Evolutionary conservation across 345 rosid species (phyloP), one percentile per base, ranked within the genome.

Genomic region (Citrus australasica): DNA sequence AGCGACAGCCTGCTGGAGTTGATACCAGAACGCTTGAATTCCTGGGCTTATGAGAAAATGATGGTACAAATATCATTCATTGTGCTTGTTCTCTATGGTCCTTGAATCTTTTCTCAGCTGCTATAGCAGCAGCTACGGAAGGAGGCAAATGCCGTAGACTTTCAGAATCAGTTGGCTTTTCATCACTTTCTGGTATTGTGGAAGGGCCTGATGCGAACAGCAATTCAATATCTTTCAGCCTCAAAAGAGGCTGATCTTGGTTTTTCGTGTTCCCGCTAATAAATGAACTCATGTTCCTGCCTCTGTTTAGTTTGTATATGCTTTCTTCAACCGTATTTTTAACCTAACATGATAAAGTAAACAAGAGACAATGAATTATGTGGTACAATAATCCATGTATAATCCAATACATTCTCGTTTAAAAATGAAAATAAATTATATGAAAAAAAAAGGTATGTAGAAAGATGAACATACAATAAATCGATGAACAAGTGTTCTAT

Each of bases 251-350:
- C 84, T 92, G 94, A 83, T 93, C 98, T 79, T 92, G 96, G 79
- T 93, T 95, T 85, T 89, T 95, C 42, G 96, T 90, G 84, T 87
- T 95, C 76, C 97, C 93, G 59, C 94, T 92, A 74, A 89, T 85
- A 85, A 90, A 88, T 25, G 92, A 82, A 78, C 78, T 89, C 17
- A 79, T 79, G 73, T 84, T 87, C 87, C 90, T 87, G 79, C 93
- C 94, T 84, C 87, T 92, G 89, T 91, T 95, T 83, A 95, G 89
- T 79, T 95, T 90, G 83, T 90, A 87, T 78, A 95, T 89, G 85
- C 99, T 90, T 87, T 93, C 97, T 89, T 95, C 99, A 76, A 95
- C 99, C 0, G 97, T 95, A 69, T 85, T 81, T 46, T 89, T 89
- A 61, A 95, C 92, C 99, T 95, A 76, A 70, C 60, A 80, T 72